Evolutionary conservation across 805 yeast species (phyloP).

Genomic region (Candida jianshihensis): DNA sequence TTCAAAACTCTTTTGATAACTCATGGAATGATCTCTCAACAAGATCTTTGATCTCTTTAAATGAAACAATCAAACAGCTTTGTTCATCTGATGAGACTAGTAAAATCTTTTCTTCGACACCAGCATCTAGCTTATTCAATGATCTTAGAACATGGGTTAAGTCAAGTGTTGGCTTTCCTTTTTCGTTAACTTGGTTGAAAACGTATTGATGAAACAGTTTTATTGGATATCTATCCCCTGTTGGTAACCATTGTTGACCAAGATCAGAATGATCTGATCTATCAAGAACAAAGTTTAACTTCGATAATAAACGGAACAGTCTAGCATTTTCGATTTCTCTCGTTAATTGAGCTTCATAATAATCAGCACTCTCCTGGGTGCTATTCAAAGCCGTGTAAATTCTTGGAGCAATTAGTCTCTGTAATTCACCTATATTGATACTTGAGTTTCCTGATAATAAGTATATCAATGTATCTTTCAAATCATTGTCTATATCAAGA

Average conservation of each 20-base stretch:
- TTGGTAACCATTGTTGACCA: slow-evolving; percentile 59
- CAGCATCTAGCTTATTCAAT: slow-evolving; percentile 88
- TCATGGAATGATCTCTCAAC: slow-evolving; percentile 63
- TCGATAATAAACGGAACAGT: slow-evolving; percentile 72
- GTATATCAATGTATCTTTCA: slow-evolving; percentile 38
- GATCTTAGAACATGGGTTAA: slow-evolving; percentile 72
- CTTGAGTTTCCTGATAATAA: slow-evolving; percentile 23
- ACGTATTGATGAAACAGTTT: slow-evolving; percentile 76
- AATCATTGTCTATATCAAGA: slow-evolving; percentile 35
- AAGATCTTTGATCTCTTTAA: slow-evolving; percentile 70
- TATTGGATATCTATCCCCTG: slow-evolving; percentile 68
- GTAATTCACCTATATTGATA: slow-evolving; percentile 27
- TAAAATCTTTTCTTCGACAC: slow-evolving; percentile 75
- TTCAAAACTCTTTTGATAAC: slow-evolving; percentile 17
- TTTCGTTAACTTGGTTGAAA: slow-evolving; percentile 76
- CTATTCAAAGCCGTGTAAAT: slow-evolving; percentile 42
- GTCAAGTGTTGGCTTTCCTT: slow-evolving; percentile 73
- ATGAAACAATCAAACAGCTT: slow-evolving; percentile 77
- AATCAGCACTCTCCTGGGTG: slow-evolving; percentile 46
- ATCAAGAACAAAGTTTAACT: slow-evolving; percentile 71
- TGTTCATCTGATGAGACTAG: slow-evolving; percentile 81
- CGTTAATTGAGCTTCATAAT: slow-evolving; percentile 51
- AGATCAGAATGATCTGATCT: slow-evolving; percentile 60
- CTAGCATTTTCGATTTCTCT: slow-evolving; percentile 86
- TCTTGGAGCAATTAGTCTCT: slow-evolving; percentile 35